A percentile compares a stretch with the other conserved stretches of the same genome.
These are phyloP conservation scores for Saccharomycopsis sp. DNA, from an alignment of 805 yeast species.

Conservation along the genomic window DNA sequence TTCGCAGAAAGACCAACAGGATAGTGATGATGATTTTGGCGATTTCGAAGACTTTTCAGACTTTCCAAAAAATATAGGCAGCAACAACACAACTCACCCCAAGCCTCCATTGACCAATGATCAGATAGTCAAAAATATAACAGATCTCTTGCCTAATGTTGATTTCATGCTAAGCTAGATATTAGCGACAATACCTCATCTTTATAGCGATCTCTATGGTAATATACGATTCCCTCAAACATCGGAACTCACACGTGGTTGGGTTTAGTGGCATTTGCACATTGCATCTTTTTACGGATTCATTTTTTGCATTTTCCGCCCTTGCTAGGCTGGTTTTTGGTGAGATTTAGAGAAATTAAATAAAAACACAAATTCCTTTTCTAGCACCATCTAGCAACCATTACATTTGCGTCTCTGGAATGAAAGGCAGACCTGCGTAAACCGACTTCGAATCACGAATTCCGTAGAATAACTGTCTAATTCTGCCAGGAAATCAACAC, in stretches of 20 bases:
- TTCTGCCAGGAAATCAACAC: too few relatives aligned
- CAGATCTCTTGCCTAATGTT: slow-evolving; percentile 7
- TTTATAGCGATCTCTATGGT: too few relatives aligned
- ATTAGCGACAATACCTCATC: background rate
- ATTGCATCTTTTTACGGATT: background rate
- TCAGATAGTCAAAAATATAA: slow-evolving; percentile 6
- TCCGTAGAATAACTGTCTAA: too few relatives aligned
- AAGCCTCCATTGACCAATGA: background rate
- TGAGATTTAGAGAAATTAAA: background rate
- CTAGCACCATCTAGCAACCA: too few relatives aligned
- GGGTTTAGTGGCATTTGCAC: background rate
- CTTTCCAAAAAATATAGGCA: background rate
- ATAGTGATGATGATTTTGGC: slow-evolving; percentile 16
- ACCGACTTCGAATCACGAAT: too few relatives aligned
- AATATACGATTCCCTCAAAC: background rate
- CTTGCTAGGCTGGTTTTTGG: background rate
- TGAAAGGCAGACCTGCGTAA: too few relatives aligned
- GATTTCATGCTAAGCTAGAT: slow-evolving; percentile 5
- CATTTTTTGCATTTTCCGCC: background rate
- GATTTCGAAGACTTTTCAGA: slow-evolving; percentile 6
- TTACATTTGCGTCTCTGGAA: too few relatives aligned
- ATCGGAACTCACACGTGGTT: too few relatives aligned
- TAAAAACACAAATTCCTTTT: too few relatives aligned
- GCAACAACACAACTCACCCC: background rate
- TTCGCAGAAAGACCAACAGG: background rate